phyloP scores from a whole-genome alignment of 305 asterid species.

The Solanum chacoense region DNA sequence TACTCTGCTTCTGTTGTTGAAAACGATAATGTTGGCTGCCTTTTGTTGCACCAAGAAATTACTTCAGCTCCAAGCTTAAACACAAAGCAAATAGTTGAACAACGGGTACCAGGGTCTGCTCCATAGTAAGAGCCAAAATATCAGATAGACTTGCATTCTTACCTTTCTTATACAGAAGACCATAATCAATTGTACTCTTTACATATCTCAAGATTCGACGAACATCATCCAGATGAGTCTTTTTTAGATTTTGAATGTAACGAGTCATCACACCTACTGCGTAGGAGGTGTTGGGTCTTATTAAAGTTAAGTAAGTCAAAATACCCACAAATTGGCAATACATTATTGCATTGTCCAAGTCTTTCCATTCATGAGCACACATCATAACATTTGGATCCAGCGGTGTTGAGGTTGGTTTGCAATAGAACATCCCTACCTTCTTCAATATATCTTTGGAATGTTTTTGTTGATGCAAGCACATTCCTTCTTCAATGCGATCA shows the following conservation, averaged over 20 bases:
- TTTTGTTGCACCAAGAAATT: neutral
- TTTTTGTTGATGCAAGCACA: neutral
- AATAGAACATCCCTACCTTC: neutral
- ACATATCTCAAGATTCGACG: neutral
- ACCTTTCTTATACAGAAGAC: neutral
- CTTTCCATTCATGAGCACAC: neutral
- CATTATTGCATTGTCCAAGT: neutral
- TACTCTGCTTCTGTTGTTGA: neutral
- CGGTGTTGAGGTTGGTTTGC: neutral
- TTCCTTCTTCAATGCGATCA: neutral
- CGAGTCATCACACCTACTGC: neutral
- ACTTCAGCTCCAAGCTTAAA: neutral
- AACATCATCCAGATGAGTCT: neutral
- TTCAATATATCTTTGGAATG: neutral
- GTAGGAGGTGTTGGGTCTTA: neutral
- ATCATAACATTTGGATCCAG: neutral
- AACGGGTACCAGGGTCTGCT: neutral
- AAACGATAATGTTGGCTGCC: neutral
- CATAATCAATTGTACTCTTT: neutral
- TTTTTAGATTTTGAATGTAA: neutral
- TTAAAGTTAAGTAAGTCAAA: neutral
- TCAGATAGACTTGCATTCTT: neutral
- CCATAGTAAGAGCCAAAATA: neutral
- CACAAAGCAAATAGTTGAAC: neutral
- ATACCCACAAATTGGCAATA: neutral